A percentile compares a stretch with the other conserved stretches of the same genome.
Evolutionary conservation across 169 alveolate species (phyloP).

Genomic region (Cryptosporidium andersoni): DNA sequence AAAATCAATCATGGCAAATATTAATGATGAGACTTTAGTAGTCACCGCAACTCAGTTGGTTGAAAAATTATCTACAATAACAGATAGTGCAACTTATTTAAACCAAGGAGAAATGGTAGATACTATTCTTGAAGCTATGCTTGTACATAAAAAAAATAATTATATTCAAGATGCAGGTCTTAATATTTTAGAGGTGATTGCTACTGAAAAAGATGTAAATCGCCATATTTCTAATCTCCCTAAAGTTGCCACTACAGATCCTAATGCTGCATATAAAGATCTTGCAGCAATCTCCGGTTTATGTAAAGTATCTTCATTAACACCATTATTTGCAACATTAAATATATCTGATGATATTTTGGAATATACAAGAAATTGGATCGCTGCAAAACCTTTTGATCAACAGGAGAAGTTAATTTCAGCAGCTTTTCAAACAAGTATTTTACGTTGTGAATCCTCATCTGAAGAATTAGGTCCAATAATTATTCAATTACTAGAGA

Average conservation of each 20-base stretch:
- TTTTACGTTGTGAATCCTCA: constrained; percentile 20
- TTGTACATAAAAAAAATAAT: constrained; percentile 85
- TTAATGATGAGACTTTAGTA: constrained; percentile 78
- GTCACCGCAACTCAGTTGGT: constrained; percentile 84
- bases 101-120: constrained; percentile 83
- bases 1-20: constrained; percentile 80
- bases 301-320: constrained; percentile 75
- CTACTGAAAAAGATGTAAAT: constrained; percentile 86
- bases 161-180: constrained; percentile 83
- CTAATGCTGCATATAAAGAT: constrained; percentile 84
- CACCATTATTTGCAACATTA: constrained; percentile 41
- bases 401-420: constrained; percentile 54
- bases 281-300: constrained; percentile 90
- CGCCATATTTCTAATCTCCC: constrained; percentile 81
- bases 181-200: constrained; percentile 83
- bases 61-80: constrained; percentile 81
- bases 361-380: constrained; percentile 55
- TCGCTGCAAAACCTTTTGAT: constrained; percentile 60
- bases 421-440: constrained; percentile 68
- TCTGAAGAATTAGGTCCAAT: constrained; percentile 62
- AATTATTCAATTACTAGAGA: constrained; percentile 49
- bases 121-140: constrained; percentile 86
- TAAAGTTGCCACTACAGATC: constrained; percentile 79
- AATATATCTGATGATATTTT: constrained; percentile 58
- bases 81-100: constrained; percentile 82